Base-by-base conservation (phyloP, 108 stramenopile genomes). In the Nannochloropsis gaditana region DNA sequence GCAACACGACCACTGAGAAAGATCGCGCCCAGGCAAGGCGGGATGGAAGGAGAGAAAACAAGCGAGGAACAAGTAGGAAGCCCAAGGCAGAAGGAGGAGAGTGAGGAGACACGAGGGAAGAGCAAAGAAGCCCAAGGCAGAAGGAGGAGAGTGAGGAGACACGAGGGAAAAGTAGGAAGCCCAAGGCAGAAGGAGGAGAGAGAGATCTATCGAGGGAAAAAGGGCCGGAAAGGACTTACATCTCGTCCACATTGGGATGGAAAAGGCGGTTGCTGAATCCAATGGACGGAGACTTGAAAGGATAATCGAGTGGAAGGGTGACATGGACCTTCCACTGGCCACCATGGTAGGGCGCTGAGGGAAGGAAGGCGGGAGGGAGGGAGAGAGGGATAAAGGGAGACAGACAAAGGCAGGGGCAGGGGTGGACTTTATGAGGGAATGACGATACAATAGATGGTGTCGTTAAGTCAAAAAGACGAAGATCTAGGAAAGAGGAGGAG, bases 231-330 rank as follows among this genome's bases (percentile, higher is more conserved):
- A 80, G 19, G 11, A 9, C 31, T 9, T n/a, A 11, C 88, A 89
- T 90, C 84, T 91, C 91, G 44, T 91, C 90, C 31, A 91, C 90
- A 45, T 91, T 91, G 9, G 91, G 91, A 85, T 91, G 91, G 43
- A 85, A 91, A 43, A 91, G 89, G 21, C 89, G 45, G 89, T 90
- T 91, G 31, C 85, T 84, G 89, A 91, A 91, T 5, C 91, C 91
- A 42, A 91, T 91, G 17, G 90, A 91, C 5, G 91, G 91, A 10
- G 87, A 88, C 73, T 87, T 90, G 90, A 85, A 91, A 6, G 91
- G 91, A 42, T 91, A 91, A 42, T 91, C 91, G 44, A 44, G 85
- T 4, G 91, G 91, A 80, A 91, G 81, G 41, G 90, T 87, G 15
- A 91, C 91, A 42, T 90, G 90, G 41, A 91, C 91, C 80, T 89